phyloP scores from a whole-genome alignment of 2,329 filamentous ascomycete genomes.

The Drechmeria coniospora region DNA sequence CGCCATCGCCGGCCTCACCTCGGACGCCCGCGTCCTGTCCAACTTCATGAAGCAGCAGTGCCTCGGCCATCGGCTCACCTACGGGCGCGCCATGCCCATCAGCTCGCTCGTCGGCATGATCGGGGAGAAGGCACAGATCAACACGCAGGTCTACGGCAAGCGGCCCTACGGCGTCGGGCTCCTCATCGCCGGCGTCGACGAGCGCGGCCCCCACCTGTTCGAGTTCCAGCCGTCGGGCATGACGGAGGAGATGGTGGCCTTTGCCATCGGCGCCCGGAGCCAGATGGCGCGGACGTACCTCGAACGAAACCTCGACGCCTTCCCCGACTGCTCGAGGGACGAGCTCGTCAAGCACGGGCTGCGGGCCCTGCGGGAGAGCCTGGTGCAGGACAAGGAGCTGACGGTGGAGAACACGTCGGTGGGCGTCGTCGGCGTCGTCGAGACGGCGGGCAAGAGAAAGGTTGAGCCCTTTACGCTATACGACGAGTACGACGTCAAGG shows the following conservation, averaged over 20 bases:
- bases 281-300: slow-evolving; percentile 98
- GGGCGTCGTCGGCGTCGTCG: slow-evolving; percentile 57
- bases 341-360: slow-evolving; percentile 85
- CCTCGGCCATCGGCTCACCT: slow-evolving; percentile 86
- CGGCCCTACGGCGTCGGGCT: slow-evolving; percentile 91
- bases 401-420: slow-evolving; percentile 95
- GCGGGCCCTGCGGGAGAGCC: slow-evolving; percentile 81
- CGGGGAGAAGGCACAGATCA: slow-evolving; percentile 89
- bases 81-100: slow-evolving; percentile 83
- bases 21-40: slow-evolving; percentile 94
- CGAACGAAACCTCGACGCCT: slow-evolving; percentile 78
- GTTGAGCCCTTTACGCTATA: slow-evolving; percentile 79
- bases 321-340: slow-evolving; percentile 61
- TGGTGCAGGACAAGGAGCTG: slow-evolving; percentile 94
- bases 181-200: slow-evolving; percentile 84
- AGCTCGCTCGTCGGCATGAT: slow-evolving; percentile 83
- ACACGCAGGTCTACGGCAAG: slow-evolving; percentile 95
- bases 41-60: slow-evolving; percentile 99
- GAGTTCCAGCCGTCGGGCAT: slow-evolving; percentile 95
- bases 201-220: slow-evolving; percentile 86
- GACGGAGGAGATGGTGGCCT: slow-evolving; percentile 94
- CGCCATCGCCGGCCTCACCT: slow-evolving; percentile 90
- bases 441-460: slow-evolving; percentile 31
- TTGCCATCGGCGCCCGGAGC: slow-evolving; percentile 85
- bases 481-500: slow-evolving; percentile 74